Evolutionary conservation across 768 basidiomycete genomes (phyloP), one percentile per base, ranked within the genome.

Genomic region (Russula brevipes): DNA sequence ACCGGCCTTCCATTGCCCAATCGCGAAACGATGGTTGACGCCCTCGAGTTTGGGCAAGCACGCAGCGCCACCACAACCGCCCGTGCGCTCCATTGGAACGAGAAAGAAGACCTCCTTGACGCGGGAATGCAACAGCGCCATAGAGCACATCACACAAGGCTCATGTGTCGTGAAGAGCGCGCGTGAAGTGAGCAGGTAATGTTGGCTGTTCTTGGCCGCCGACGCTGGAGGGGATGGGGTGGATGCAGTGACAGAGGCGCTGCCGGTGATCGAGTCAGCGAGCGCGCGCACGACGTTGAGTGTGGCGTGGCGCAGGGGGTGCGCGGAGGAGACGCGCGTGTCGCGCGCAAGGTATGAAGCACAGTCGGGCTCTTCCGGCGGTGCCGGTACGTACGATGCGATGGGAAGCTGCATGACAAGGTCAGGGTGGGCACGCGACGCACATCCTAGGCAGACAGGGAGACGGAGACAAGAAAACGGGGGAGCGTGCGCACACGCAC

Each of bases 81-180:
- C 96, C 0, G 92, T 94, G 57, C 80, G 76, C 0, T 79, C 75
- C 85, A 90, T 91, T 0, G 88, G 82, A 31, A 83, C 71, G 39
- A 98, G 71, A 70, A 87, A 85, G 71, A 91, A 81, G 6, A 98
- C 82, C 64, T 94, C 86, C 69, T 89, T 88, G 60, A 98, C 92
- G n/a, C 97, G 84, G 1, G 91, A 94, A 74, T 99, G 97, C 6
- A 97, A 77, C 24, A 98, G 76, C 2, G 94, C 92, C 97, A 99
- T 99, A 69, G 87, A 85, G 73, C 97, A 99, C 92, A 98, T 94
- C 60, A 99, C 82, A 69, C 97, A 99, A 0, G 97, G 97, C 69
- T 99, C 97, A 74, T 99, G 96, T 10, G 93, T 92, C 57, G 85
- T 84, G 77, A 98, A 98, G 31, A 98, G 78, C 1, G 86, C 85